Evolutionary conservation across 441 rosid species (phyloP).

Genomic region (Pelargonium fulgidum): DNA sequence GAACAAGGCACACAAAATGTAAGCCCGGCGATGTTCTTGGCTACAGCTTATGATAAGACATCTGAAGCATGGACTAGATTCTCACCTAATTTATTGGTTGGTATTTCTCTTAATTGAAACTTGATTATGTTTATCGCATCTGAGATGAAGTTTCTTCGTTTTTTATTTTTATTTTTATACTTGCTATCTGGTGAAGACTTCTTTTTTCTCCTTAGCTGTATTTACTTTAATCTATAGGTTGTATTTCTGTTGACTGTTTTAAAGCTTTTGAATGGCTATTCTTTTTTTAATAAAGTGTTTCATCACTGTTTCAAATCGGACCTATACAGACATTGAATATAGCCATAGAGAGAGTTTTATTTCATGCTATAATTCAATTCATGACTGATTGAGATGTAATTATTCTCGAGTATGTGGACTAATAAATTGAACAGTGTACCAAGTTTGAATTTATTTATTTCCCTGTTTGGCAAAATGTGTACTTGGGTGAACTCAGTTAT

Average conservation of each 20-base stretch:
- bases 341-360: neutral
- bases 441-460: neutral
- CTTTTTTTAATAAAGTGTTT: neutral
- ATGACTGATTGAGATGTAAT: neutral
- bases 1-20: slow-evolving; percentile 43
- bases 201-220: neutral
- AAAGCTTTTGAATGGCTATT: neutral
- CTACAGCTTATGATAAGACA: slow-evolving; percentile 81
- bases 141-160: neutral
- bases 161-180: neutral
- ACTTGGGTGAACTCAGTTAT: neutral
- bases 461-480: neutral
- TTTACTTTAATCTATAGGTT: neutral
- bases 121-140: slow-evolving; percentile 13
- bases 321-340: neutral
- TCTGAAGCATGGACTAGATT: slow-evolving; percentile 84
- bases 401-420: neutral
- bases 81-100: slow-evolving; percentile 62
- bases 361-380: neutral
- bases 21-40: slow-evolving; percentile 72
- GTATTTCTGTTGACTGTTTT: neutral
- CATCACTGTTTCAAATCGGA: neutral
- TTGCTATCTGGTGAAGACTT: neutral
- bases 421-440: neutral
- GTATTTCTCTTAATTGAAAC: slow-evolving; percentile 29